Evolutionary conservation across 345 rosid species (phyloP).

Genomic region (Gossypium herbaceum): DNA sequence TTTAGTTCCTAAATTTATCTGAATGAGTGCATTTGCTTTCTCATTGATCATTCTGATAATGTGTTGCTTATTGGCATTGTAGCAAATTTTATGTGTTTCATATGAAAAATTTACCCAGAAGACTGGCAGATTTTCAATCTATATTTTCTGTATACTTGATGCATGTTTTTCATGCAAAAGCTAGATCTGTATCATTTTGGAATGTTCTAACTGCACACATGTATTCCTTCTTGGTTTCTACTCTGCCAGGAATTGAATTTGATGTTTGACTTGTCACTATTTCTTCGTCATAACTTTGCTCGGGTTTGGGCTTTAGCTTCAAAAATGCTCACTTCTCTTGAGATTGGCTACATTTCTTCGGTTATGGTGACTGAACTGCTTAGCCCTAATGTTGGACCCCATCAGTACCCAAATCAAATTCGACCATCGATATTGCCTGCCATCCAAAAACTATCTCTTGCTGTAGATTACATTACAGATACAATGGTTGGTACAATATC

Average conservation of each 20-base stretch:
- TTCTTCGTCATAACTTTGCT: constrained; percentile 59
- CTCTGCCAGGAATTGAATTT: constrained; percentile 52
- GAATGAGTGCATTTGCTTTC: neutral
- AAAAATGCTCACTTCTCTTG: constrained; percentile 67
- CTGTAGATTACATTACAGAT: constrained; percentile 77
- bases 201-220: neutral
- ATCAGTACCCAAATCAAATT: constrained; percentile 28
- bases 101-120: neutral
- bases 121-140: neutral
- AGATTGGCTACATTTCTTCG: constrained; percentile 78
- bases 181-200: constrained; percentile 2
- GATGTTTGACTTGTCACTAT: constrained; percentile 75
- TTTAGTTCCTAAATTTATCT: neutral
- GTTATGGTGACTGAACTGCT: constrained; percentile 74
- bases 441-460: constrained; percentile 66
- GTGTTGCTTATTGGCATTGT: neutral
- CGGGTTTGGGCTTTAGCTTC: constrained; percentile 71
- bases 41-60: neutral
- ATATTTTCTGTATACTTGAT: neutral
- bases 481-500: constrained; percentile 69
- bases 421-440: constrained; percentile 48
- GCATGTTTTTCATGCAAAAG: constrained; percentile 7
- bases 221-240: neutral
- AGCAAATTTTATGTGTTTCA: neutral
- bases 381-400: constrained; percentile 36